These are phyloP conservation scores for Botrytis paeoniae DNA, from an alignment of 2,329 filamentous ascomycete genomes.

Conservation along the genomic window DNA sequence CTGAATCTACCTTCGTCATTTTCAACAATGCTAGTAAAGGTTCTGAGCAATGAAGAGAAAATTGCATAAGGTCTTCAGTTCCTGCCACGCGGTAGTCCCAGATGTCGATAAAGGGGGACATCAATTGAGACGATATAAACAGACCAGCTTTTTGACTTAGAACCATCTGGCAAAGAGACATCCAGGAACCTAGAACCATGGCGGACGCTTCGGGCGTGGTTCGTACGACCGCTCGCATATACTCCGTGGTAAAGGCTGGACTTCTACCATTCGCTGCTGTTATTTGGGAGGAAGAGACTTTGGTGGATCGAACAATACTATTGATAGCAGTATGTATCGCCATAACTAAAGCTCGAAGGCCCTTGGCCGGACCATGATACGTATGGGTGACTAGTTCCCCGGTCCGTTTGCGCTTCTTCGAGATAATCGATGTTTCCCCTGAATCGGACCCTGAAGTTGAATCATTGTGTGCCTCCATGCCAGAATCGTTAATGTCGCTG, in stretches of 20 bases:
- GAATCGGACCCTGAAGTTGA: conserved; percentile 26
- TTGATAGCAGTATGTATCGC: conserved; percentile 30
- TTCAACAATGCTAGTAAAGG: conserved; percentile 34
- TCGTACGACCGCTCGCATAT: conserved; percentile 36
- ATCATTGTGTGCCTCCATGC: neutral
- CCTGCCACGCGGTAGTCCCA: conserved; percentile 32
- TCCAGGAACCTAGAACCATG: conserved; percentile 35
- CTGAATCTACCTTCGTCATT: conserved; percentile 16
- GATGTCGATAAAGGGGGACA: conserved; percentile 35
- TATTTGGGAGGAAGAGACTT: neutral
- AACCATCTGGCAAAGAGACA: conserved; percentile 30
- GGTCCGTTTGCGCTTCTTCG: conserved; percentile 36
- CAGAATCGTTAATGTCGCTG: conserved; percentile 34
- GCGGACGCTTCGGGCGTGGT: conserved; percentile 35
- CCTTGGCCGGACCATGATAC: neutral
- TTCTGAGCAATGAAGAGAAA: conserved; percentile 37
- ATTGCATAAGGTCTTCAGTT: conserved; percentile 29
- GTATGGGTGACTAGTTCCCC: conserved; percentile 29
- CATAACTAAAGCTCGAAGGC: conserved; percentile 23
- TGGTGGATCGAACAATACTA: conserved; percentile 27
- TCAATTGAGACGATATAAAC: conserved; percentile 23
- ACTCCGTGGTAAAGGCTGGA: conserved; percentile 33
- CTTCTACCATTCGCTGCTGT: conserved; percentile 19
- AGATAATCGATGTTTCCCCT: conserved; percentile 36
- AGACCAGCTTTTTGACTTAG: conserved; percentile 13